Evolutionary conservation across 164 flowering plant species (phyloP).

Genomic region (Santalum album): DNA sequence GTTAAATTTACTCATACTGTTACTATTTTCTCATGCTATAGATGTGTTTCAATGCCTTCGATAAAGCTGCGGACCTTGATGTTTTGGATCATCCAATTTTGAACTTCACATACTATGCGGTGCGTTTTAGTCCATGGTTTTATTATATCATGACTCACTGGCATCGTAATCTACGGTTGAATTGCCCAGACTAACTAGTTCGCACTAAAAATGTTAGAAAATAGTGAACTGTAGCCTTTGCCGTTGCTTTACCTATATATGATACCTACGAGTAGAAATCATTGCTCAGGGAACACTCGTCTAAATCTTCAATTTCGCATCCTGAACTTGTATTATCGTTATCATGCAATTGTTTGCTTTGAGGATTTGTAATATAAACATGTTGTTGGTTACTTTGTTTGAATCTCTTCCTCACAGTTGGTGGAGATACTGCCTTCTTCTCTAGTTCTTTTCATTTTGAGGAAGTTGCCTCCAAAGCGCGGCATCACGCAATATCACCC

Average conservation of each 20-base stretch:
- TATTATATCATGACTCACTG: neutral
- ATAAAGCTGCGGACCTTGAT: constrained; percentile 80
- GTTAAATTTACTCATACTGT: neutral
- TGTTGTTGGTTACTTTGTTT: neutral
- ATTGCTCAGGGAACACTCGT: no score
- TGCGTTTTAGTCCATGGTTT: constrained; percentile 18
- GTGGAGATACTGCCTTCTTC: constrained; percentile 86
- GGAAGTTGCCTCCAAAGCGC: constrained; percentile 94
- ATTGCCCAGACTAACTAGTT: no score
- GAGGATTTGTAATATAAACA: no score
- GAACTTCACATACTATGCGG: constrained; percentile 77
- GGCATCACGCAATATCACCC: constrained; percentile 84
- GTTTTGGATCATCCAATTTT: constrained; percentile 82
- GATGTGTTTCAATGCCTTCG: constrained; percentile 89
- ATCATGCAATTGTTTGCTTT: no score
- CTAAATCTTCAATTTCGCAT: no score
- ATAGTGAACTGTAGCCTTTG: no score
- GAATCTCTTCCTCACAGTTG: constrained; percentile 34
- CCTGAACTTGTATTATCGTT: no score
- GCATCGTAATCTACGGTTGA: no score
- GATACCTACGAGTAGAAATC: no score
- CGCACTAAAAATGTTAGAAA: no score
- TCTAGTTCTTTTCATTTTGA: constrained; percentile 76
- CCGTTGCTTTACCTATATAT: no score
- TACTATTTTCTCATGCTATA: constrained; percentile 13